phyloP scores from a whole-genome alignment of 257 asterid genomes.

The Apocynum venetum region DNA sequence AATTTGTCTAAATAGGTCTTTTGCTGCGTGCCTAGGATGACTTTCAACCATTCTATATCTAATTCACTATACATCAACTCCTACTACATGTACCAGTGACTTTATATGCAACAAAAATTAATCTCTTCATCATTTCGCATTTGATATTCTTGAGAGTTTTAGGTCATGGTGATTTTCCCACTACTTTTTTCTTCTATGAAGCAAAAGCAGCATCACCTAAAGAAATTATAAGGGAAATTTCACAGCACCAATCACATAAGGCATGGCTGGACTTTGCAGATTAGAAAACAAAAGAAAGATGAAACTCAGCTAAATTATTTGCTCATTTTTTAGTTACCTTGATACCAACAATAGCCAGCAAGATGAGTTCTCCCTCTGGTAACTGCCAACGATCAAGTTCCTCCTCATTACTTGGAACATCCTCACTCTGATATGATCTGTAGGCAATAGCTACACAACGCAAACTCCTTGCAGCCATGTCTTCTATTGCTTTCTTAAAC shows the following conservation, averaged over 20 bases:
- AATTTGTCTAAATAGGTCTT: background rate
- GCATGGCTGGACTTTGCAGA: background rate
- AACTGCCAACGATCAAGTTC: slow-evolving; percentile 70
- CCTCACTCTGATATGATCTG: slow-evolving; percentile 39
- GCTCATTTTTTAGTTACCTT: slow-evolving; percentile 39
- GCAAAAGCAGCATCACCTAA: background rate
- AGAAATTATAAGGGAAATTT: background rate
- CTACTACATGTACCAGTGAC: background rate
- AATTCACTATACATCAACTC: background rate
- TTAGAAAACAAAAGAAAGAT: background rate
- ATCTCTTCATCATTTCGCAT: background rate
- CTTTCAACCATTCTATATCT: background rate
- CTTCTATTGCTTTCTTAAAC: slow-evolving; percentile 61
- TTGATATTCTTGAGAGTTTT: background rate
- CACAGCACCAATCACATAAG: background rate
- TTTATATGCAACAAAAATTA: background rate
- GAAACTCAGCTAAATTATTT: background rate
- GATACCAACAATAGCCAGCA: slow-evolving; percentile 88
- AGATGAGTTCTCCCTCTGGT: slow-evolving; percentile 76
- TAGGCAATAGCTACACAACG: slow-evolving; percentile 96
- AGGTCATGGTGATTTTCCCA: background rate
- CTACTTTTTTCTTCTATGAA: background rate
- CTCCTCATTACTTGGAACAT: slow-evolving; percentile 62
- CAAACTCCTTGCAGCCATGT: slow-evolving; percentile 79
- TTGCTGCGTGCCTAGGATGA: background rate